phyloP scores from a whole-genome alignment of 2,329 filamentous ascomycete species.

The Fusarium sacchari region DNA sequence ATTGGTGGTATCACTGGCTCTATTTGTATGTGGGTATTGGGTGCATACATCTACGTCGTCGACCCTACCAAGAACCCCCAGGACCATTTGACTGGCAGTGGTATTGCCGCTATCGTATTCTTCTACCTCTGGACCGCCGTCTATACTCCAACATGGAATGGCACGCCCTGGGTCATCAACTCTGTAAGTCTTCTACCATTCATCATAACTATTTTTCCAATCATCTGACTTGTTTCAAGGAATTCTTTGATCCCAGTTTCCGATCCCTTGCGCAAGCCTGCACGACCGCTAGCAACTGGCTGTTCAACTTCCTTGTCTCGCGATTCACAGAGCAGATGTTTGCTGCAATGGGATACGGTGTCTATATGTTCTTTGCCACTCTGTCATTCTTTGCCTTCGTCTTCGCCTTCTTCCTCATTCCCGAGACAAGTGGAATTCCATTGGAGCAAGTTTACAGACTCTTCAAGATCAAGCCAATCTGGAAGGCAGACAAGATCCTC shows the following conservation, averaged over 20 bases:
- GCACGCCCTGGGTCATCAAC: slow-evolving; percentile 66
- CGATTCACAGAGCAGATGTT: slow-evolving; percentile 54
- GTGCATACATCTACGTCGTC: slow-evolving; percentile 63
- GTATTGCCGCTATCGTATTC: slow-evolving; percentile 70
- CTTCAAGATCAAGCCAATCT: slow-evolving; percentile 52
- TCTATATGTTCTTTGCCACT: slow-evolving; percentile 65
- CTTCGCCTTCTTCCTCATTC: slow-evolving; percentile 62
- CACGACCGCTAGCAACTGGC: slow-evolving; percentile 67
- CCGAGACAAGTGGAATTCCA: slow-evolving; percentile 63
- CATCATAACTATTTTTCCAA: rapidly evolving
- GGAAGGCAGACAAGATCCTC: slow-evolving; percentile 36
- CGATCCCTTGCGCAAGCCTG: slow-evolving; percentile 64
- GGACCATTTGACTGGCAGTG: slow-evolving; percentile 53
- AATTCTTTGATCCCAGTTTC: slow-evolving; percentile 62
- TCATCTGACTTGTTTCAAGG: not conserved
- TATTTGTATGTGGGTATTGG: slow-evolving; percentile 69
- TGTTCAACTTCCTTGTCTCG: slow-evolving; percentile 64
- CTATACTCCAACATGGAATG: slow-evolving; percentile 69
- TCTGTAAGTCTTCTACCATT: slow-evolving; percentile 1
- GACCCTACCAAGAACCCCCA: slow-evolving; percentile 45
- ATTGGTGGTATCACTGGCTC: slow-evolving; percentile 67
- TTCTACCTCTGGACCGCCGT: slow-evolving; percentile 70
- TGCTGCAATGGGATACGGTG: slow-evolving; percentile 56
- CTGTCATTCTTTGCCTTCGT: slow-evolving; percentile 58
- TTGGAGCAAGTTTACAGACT: slow-evolving; percentile 61